Conservation (phyloP, 2,329 filamentous ascomycete species). For the Emydomyces testavorans region DNA sequence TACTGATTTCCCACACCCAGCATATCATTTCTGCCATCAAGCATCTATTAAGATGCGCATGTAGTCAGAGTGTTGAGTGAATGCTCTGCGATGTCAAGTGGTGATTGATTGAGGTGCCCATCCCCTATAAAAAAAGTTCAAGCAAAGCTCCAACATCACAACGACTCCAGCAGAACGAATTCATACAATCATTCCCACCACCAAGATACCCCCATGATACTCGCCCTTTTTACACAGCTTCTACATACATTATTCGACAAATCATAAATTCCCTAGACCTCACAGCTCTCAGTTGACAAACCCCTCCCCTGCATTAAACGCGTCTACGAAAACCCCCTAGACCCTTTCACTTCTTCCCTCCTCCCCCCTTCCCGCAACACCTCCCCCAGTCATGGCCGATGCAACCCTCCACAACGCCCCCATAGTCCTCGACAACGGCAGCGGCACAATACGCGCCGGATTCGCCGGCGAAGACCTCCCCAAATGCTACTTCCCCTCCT, state of each 20-base stretch:
- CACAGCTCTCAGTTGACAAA: background rate
- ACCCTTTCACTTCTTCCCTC: background rate
- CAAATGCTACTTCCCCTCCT: conserved; percentile 95
- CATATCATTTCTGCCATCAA: too few relatives aligned
- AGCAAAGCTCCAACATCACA: background rate
- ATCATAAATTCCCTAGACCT: background rate
- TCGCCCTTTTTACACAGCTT: background rate
- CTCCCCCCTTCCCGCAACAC: conserved; percentile 4
- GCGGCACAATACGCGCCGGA: conserved; percentile 89
- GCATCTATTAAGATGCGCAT: background rate
- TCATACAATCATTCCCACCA: background rate
- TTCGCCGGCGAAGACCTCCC: conserved; percentile 94
- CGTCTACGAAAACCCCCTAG: background rate
- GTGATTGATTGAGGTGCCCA: background rate
- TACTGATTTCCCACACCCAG: too few relatives aligned
- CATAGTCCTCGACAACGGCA: conserved; percentile 98
- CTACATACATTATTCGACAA: too few relatives aligned
- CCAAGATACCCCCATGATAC: background rate
- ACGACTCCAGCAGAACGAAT: background rate
- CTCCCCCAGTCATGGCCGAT: conserved; percentile 44
- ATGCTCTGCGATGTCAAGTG: background rate
- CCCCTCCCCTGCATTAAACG: background rate
- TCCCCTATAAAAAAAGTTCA: background rate
- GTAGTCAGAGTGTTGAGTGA: background rate
- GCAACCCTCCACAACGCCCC: conserved; percentile 81